A percentile compares a stretch with the other conserved stretches of the same genome.
These are phyloP conservation scores for Ophiostoma sp. DNA, from an alignment of 2,329 filamentous ascomycete species.

Conservation along the genomic window DNA sequence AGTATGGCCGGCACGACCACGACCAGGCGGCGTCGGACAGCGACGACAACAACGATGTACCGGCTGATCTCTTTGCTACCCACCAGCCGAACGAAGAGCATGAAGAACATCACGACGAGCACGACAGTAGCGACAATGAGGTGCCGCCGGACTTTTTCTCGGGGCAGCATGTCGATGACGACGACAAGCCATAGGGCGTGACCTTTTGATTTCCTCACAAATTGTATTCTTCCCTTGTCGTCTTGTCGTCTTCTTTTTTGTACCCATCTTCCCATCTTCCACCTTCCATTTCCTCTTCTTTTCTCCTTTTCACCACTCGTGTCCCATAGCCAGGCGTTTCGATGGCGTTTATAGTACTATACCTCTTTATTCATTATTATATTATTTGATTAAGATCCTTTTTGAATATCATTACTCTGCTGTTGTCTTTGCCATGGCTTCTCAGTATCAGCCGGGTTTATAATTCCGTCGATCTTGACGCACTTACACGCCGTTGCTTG, in stretches of 20 bases:
- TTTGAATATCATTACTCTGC: not conserved
- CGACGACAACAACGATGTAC: conserved; percentile 43
- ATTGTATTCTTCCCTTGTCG: not conserved
- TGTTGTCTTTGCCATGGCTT: not conserved
- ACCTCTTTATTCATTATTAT: not conserved
- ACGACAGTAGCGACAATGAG: conserved; percentile 43
- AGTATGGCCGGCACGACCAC: conserved; percentile 26
- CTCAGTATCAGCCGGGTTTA: not conserved
- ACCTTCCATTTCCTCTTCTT: not conserved
- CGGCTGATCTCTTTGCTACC: conserved; percentile 39
- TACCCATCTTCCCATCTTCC: not conserved
- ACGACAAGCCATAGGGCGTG: conserved; percentile 34
- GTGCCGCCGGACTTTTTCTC: conserved; percentile 50
- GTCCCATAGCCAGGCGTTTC: not conserved
- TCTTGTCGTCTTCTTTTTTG: not conserved
- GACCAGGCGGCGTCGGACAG: conserved; percentile 30
- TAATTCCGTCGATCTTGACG: not conserved
- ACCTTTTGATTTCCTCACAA: not conserved
- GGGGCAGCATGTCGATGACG: conserved; percentile 32
- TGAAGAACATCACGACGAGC: conserved; percentile 25
- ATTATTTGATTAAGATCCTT: not conserved
- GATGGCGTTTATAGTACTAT: not conserved
- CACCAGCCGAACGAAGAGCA: conserved; percentile 33
- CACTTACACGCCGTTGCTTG: conserved; percentile 11
- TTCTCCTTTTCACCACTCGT: not conserved